phyloP scores from a whole-genome alignment of 176 grass and related monocot species.

The Carex parvula region DNA sequence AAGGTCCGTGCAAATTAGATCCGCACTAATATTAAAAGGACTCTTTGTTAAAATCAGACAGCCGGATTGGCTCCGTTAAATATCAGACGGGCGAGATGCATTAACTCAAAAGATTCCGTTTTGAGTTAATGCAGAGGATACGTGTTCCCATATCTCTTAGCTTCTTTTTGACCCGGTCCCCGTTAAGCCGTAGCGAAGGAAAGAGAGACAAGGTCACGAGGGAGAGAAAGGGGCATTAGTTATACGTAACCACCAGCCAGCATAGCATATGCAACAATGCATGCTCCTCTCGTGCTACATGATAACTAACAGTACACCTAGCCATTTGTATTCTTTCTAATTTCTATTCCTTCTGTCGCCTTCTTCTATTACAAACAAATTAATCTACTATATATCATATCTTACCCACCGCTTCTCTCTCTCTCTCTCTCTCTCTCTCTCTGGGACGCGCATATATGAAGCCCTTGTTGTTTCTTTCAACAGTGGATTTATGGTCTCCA shows the following conservation, averaged over 20 bases:
- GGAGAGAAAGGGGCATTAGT: conserved; percentile 27
- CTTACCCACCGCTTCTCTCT: not conserved
- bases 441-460: not conserved
- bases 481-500: not conserved
- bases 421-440: not conserved
- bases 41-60: too few species aligned
- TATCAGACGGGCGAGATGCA: too few species aligned
- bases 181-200: not conserved
- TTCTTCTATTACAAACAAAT: conserved; percentile 22
- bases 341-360: conserved; percentile 29
- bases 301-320: not conserved
- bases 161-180: not conserved
- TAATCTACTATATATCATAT: not conserved
- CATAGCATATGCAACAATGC: conserved; percentile 5
- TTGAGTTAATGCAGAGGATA: too few species aligned
- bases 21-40: too few species aligned
- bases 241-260: conserved; percentile 24
- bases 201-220: conserved; percentile 29
- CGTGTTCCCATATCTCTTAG: too few species aligned
- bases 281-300: conserved; percentile 24
- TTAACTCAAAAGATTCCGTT: too few species aligned
- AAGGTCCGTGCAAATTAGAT: too few species aligned
- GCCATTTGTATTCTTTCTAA: conserved; percentile 26
- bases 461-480: not conserved
- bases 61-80: too few species aligned